These are phyloP conservation scores for Colletotrichum destructivum DNA, from an alignment of 2,329 filamentous ascomycete species.

Conservation along the genomic window DNA sequence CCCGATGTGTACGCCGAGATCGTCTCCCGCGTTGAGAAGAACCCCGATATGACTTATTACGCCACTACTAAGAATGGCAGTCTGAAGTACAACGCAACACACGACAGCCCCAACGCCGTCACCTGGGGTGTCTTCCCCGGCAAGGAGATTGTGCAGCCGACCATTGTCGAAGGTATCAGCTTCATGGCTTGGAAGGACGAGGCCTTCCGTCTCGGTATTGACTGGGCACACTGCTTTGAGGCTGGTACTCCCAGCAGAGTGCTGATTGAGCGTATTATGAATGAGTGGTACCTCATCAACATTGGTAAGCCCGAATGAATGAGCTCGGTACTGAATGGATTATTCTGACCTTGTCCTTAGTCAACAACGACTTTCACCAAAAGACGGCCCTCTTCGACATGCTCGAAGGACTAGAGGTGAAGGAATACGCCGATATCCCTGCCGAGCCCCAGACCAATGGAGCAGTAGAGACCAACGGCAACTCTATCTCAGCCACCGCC, in stretches of 20 bases:
- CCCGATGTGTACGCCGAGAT: conserved; percentile 85
- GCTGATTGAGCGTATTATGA: conserved; percentile 87
- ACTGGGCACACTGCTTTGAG: conserved; percentile 95
- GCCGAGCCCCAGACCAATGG: conserved; percentile 46
- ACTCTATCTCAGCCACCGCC: conserved; percentile 41
- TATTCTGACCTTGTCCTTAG: conserved; percentile 59
- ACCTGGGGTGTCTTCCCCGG: conserved; percentile 99
- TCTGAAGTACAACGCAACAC: conserved; percentile 84
- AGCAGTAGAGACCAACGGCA: conserved; percentile 40
- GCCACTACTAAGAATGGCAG: conserved; percentile 88
- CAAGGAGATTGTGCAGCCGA: conserved; percentile 99
- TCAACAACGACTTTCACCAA: conserved; percentile 98
- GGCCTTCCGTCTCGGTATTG: conserved; percentile 90
- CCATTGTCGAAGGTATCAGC: conserved; percentile 98
- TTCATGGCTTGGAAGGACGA: conserved; percentile 99
- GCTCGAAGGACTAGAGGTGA: conserved; percentile 83
- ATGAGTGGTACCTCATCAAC: conserved; percentile 94
- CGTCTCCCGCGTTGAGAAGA: conserved; percentile 81
- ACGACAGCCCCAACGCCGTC: conserved; percentile 94
- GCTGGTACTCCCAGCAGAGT: conserved; percentile 81
- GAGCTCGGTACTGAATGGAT: conserved; percentile 12
- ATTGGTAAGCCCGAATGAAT: conserved; percentile 76
- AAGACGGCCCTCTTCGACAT: conserved; percentile 86
- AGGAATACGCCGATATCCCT: conserved; percentile 68
- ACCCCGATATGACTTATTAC: conserved; percentile 92